phyloP scores from a whole-genome alignment of 2,329 filamentous ascomycete genomes.

The Aspergillus hiratsukae region DNA sequence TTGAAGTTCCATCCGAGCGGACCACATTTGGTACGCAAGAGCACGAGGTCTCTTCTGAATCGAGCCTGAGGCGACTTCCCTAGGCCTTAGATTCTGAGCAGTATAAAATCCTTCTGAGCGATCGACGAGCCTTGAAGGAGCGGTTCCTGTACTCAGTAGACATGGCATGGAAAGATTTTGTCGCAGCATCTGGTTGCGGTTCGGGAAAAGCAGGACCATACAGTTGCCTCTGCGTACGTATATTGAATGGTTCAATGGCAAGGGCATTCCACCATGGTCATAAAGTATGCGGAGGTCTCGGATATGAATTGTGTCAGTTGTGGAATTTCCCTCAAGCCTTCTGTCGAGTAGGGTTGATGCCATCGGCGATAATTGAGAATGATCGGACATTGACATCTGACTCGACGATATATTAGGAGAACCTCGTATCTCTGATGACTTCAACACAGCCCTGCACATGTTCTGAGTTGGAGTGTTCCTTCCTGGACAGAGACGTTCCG shows the following conservation, averaged over 20 bases:
- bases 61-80: background rate
- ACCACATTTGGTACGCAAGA: conserved; percentile 33
- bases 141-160: conserved; percentile 1
- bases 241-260: background rate
- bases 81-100: background rate
- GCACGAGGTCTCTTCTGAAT: background rate
- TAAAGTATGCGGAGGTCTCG: background rate
- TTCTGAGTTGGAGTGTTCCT: background rate
- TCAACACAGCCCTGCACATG: background rate
- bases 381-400: background rate
- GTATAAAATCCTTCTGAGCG: background rate
- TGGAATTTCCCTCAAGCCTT: background rate
- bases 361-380: background rate
- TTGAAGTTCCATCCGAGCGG: conserved; percentile 34
- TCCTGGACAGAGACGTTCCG: background rate
- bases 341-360: background rate
- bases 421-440: background rate
- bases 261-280: background rate
- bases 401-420: background rate
- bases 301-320: background rate
- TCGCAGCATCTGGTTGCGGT: background rate
- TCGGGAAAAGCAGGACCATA: background rate
- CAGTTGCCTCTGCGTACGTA: background rate
- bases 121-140: background rate
- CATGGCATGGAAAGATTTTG: conserved; percentile 17